Evolutionary conservation across 805 yeast genomes (phyloP), one percentile per base, ranked within the genome.

Genomic region (Metschnikowia arizonensis): DNA sequence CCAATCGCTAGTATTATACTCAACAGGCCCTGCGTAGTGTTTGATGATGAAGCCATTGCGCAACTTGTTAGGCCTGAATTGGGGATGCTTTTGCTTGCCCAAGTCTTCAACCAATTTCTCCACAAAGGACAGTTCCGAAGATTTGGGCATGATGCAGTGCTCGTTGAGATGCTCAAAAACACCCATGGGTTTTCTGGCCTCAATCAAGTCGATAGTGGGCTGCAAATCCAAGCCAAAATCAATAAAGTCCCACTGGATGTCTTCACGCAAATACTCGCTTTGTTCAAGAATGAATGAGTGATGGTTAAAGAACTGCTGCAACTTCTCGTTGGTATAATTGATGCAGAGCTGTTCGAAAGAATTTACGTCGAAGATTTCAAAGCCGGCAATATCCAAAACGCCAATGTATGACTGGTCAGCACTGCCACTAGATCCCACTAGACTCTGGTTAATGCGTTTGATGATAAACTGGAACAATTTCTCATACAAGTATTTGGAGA

Each of bases 11-110:
- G 88, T 84, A 28, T 86, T 79, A 63, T 93, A 93, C 57, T 90
- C 96, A n/a, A 93, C 99, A 46, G 81, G 82, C 8, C 96, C 97
- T 19, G 99, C 99, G 66, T 93, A 93, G 66, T 93, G 99, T 48
- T 85, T 82, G 17, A 93, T 72, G 5, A 87, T 73, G 58, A 93
- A 93, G 3, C 95, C 96, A 54, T 78, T 80, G 48, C 83, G 76
- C 36, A 82, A 73, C 54, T 85, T 83, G 45, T 89, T 85, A 29
- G 93, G 82, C 54, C 73, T 78, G 63, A 85, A 93, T 59, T 85
- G 70, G 14, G 58, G 50, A 31, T 61, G 61, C 45, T 71, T 68
- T 12, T 64, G 64, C 31, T 58, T 58, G 38, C 75, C 84, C 79
- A 95, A 85, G 44, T 81, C 77, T 11, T 74, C 67, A 30, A 81